These are phyloP conservation scores for Kwoniella sp. DNA, from an alignment of 768 basidiomycete genomes.

Conservation along the genomic window DNA sequence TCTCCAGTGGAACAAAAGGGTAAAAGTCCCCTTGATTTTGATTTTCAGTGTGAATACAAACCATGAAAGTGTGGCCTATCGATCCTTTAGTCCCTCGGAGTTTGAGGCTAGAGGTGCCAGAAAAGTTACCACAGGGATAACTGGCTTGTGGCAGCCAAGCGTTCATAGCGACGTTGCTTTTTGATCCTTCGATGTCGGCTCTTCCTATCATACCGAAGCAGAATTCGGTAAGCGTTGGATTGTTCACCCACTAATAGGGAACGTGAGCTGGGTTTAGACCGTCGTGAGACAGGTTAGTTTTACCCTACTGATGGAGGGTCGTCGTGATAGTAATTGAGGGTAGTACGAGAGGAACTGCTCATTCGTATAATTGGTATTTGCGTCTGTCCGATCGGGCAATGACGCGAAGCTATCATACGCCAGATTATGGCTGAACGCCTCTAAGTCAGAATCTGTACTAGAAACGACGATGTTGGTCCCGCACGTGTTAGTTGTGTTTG, in stretches of 20 bases:
- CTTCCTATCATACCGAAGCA: constrained; percentile 77
- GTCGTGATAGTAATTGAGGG: constrained; percentile 75
- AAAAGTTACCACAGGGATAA: constrained; percentile 79
- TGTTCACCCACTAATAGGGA: constrained; percentile 80
- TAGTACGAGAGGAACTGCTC: constrained; percentile 81
- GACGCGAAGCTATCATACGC: constrained; percentile 78
- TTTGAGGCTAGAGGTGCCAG: constrained; percentile 79
- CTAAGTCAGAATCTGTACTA: constrained; percentile 80
- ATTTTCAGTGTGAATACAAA: constrained; percentile 80
- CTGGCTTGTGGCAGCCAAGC: constrained; percentile 74
- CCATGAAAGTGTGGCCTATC: constrained; percentile 81
- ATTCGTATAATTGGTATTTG: constrained; percentile 83
- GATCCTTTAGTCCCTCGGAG: constrained; percentile 78
- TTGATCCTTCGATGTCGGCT: constrained; percentile 78
- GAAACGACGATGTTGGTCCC: constrained; percentile 72
- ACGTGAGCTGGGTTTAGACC: constrained; percentile 64
- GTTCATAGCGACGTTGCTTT: constrained; percentile 81
- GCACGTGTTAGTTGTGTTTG: constrained; percentile 66
- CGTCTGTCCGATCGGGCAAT: constrained; percentile 62
- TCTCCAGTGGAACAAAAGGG: constrained; percentile 77
- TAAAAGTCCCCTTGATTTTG: constrained; percentile 79
- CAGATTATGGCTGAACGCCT: constrained; percentile 84
- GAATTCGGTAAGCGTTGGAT: constrained; percentile 74
- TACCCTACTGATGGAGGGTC: constrained; percentile 78
- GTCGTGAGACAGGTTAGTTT: constrained; percentile 71